Base-by-base conservation (phyloP, 495 filamentous ascomycete genomes). In the Podospora comata region DNA sequence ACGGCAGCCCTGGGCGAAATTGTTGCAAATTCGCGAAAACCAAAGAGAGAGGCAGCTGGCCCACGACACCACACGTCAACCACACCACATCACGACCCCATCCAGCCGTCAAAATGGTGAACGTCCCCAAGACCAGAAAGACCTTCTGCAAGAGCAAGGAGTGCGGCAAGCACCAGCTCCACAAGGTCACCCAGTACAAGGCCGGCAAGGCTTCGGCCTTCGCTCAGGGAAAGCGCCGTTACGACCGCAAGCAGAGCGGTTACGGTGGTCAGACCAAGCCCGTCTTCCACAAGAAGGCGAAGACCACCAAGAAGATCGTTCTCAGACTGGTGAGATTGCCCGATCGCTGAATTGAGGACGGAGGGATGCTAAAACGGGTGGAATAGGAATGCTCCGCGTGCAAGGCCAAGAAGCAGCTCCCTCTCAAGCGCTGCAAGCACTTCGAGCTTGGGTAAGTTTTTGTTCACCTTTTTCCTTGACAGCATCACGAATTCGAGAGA, bases 291-390 rank as follows among this genome's bases (percentile, higher is more conserved):
- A 98, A 98, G 90, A 97, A 97, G 88, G 96, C 96, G 71, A 99
- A 99, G 90, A 98, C 96, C 72, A 99, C 96, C 77, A 99, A 98
- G 90, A 99, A 99, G 91, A 89, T 99, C 74, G 96, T 99, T 80
- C 85, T 99, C 76, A 87, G 96, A 83, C 85, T 99, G 78, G 75
- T 77, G 71, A 70, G 75, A 44, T 65, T 57, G 64, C 15, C 60
- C 63, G 23, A 58, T 64, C 23, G 28, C 15, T 26, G 27, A 70
- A 68, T 48, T 5, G 32, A 32, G 19, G 7, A 44, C 48, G 39
- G 68, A 60, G 58, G 32, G 44, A 60, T 19, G 69, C 71, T 73
- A 74, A 74, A 72, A 44, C 27, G 60, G 59, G 54, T 56, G 65
- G 65, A 91, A 83, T 84, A 98, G 79, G 95, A 99, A 84, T 99